These are phyloP conservation scores for Amborella trichopoda DNA, from an alignment of 164 flowering plant species.

Conservation along the genomic window DNA sequence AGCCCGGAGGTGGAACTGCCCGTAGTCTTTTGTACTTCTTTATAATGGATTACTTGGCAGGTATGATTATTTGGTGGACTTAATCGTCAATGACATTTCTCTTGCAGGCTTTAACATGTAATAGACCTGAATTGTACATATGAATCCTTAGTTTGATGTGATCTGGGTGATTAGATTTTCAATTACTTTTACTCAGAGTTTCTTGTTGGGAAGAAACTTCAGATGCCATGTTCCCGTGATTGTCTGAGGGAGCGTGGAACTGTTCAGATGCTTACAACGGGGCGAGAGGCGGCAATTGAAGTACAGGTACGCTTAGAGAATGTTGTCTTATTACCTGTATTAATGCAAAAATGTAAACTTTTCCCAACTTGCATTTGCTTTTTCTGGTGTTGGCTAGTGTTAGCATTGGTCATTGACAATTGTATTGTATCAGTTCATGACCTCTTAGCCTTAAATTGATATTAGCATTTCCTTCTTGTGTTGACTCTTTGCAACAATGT, in stretches of 20 bases:
- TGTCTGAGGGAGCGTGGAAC: conserved; percentile 83
- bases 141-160: neutral
- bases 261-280: conserved; percentile 84
- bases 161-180: neutral
- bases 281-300: conserved; percentile 91
- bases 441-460: too few relatives aligned
- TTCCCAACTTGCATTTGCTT: neutral
- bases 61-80: conserved; percentile 23
- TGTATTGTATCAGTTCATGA: too few relatives aligned
- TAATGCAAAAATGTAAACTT: too few relatives aligned
- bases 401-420: neutral
- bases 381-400: neutral
- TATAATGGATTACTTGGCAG: conserved; percentile 77
- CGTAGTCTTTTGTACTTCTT: conserved; percentile 67
- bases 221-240: conserved; percentile 81
- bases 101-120: neutral
- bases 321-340: neutral
- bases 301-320: conserved; percentile 56
- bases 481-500: too few relatives aligned
- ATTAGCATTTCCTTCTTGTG: too few relatives aligned
- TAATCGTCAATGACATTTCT: neutral
- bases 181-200: conserved; percentile 58
- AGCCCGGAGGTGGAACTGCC: conserved; percentile 65
- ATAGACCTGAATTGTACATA: too few relatives aligned
- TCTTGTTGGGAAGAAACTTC: conserved; percentile 69